phyloP scores from a whole-genome alignment of 2,329 filamentous ascomycete genomes.

The Paecilomyces fulvus region DNA sequence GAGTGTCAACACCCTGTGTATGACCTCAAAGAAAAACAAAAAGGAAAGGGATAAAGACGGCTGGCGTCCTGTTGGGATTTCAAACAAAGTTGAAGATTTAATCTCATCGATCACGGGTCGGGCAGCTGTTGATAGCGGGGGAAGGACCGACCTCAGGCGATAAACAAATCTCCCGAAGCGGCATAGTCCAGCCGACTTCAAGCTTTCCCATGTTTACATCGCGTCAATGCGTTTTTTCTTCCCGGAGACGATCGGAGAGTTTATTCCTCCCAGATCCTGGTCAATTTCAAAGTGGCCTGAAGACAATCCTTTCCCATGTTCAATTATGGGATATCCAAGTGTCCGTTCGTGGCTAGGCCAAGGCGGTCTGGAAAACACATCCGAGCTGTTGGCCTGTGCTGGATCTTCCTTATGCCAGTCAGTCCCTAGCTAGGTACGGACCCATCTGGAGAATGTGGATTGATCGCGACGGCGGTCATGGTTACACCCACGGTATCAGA shows the following conservation, averaged over 20 bases:
- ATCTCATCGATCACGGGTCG: background rate
- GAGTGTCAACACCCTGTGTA: background rate
- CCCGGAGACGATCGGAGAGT: background rate
- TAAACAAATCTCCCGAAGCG: slow-evolving; percentile 36
- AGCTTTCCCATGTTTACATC: slow-evolving; percentile 3
- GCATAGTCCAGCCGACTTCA: slow-evolving; percentile 12
- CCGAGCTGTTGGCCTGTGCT: background rate
- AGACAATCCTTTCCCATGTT: background rate
- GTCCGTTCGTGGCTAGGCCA: background rate
- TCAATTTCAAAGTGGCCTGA: background rate
- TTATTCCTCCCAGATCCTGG: background rate
- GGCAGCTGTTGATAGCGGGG: slow-evolving; percentile 7
- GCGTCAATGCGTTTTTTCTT: slow-evolving; percentile 3
- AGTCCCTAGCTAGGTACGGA: background rate
- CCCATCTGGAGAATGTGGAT: background rate
- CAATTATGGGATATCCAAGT: background rate
- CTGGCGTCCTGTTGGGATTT: background rate
- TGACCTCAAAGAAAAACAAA: background rate
- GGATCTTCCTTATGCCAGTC: background rate
- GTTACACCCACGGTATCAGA: background rate
- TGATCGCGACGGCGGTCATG: background rate
- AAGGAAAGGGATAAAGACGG: background rate
- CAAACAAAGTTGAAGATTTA: background rate
- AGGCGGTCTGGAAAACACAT: background rate
- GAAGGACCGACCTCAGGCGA: slow-evolving; percentile 7